Conservation (phyloP, 352 stramenopile genomes). For the Discostella stelligera region DNA sequence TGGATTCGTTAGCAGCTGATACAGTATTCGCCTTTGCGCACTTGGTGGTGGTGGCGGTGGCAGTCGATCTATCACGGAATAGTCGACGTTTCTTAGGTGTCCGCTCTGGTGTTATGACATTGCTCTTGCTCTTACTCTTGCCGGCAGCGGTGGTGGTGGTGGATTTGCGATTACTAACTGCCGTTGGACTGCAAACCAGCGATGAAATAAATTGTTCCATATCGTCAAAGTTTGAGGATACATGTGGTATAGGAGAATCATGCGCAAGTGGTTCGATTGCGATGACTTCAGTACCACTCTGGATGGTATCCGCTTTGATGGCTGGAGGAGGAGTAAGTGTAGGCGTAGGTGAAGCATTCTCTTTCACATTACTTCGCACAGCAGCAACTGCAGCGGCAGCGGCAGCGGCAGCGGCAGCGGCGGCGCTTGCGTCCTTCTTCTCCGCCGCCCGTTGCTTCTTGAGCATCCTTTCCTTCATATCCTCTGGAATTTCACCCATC, state of each 20-base stretch:
- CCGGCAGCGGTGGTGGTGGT: no score
- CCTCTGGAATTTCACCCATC: slow-evolving; percentile 48
- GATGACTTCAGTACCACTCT: not conserved
- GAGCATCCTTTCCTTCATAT: slow-evolving; percentile 39
- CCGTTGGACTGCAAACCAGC: slow-evolving; percentile 22
- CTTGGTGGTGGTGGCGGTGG: not conserved
- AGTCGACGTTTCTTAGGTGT: slow-evolving; percentile 2
- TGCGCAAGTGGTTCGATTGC: slow-evolving; percentile 18
- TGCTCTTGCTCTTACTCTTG: not conserved
- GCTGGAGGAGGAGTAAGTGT: slow-evolving; percentile 6
- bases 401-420: no score
- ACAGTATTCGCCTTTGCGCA: not conserved
- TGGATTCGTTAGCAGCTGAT: not conserved
- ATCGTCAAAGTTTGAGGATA: slow-evolving; percentile 25
- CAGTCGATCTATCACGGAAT: slow-evolving; percentile 8
- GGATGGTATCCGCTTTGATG: slow-evolving; percentile 23
- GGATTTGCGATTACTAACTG: not conserved
- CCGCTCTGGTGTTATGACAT: slow-evolving; percentile 12
- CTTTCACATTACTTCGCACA: no score
- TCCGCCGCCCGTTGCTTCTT: slow-evolving; percentile 42
- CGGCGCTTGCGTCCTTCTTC: no score
- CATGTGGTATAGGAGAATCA: not conserved
- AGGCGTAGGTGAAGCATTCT: no score
- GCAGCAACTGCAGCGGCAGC: no score
- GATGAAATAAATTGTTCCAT: slow-evolving; percentile 54